Evolutionary conservation across 2,329 filamentous ascomycete species (phyloP), one percentile per base, ranked within the genome.

Genomic region (Rhynchosporium graminicola): DNA sequence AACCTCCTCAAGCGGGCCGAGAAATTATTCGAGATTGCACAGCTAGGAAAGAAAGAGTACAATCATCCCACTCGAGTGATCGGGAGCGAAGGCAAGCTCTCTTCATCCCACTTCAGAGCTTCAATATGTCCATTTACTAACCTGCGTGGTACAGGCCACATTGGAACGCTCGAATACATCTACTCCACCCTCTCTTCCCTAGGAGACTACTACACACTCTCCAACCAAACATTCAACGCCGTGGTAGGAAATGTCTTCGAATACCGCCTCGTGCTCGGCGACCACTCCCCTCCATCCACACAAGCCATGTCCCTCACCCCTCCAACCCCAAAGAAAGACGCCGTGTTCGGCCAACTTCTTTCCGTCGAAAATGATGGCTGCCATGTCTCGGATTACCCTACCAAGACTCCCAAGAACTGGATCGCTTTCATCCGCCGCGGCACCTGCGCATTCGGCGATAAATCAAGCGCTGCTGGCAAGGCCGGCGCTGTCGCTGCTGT

Each of bases 351-450:
- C 0, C 76, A 85, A 9, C 71, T 91, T 3, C 78, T 87, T n/a
- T 78, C 85, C 10, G 84, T 88, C 9, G 74, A 76, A 9, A 86
- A 87, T 70, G 74, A 85, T 4, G 90, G 90, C 52, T 93, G 90
- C 73, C 73, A 82, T 15, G 75, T 78, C 4, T 77, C 80, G 2
- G 88, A 93, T 75, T 93, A 85, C 72, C 84, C 89, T 1, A 71
- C 79, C 1, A 75, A 77, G 0, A 77, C 88, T 3, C 74, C 78
- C 9, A 88, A 86, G 56, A 85, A 84, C 62, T 59, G 57, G 57
- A 87, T 95, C 63, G 90, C 88, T 9, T 79, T 95, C 43, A 82
- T 95, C 66, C 79, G 81, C 36, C 86, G 91, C 60, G 91, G 91
- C 59, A 80, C 76, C 1, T 95, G 91, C 72, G 68, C 85, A 7